These are phyloP conservation scores for Ceratobasidium sp. DNA, from an alignment of 1,284 basidiomycete genomes.

Conservation along the genomic window DNA sequence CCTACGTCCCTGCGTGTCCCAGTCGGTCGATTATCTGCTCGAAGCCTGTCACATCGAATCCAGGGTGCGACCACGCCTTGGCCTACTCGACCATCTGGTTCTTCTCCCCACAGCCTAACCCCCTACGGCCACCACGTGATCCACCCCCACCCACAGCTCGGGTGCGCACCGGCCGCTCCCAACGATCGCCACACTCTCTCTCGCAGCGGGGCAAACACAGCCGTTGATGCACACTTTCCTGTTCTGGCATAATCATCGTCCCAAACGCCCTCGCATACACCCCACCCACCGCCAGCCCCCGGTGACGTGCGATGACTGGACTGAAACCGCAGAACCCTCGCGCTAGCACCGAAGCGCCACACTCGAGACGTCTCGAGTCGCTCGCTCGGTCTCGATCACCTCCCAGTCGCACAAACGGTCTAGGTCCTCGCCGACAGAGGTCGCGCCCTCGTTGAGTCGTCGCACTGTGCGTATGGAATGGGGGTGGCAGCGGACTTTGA, in stretches of 20 bases:
- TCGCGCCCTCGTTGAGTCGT: background rate
- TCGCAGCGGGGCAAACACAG: too few relatives aligned
- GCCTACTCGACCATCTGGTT: too few relatives aligned
- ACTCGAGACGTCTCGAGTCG: too few relatives aligned
- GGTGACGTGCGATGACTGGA: background rate
- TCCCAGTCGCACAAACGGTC: too few relatives aligned
- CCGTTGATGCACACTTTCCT: background rate
- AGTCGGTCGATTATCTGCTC: background rate
- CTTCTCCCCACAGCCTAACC: constrained; percentile 9
- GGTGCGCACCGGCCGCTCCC: too few relatives aligned
- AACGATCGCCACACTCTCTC: too few relatives aligned
- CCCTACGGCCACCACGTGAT: background rate
- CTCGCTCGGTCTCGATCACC: too few relatives aligned
- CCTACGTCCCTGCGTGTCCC: background rate
- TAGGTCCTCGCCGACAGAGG: too few relatives aligned
- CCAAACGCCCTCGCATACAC: background rate
- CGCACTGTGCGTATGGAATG: background rate
- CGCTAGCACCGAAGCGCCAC: too few relatives aligned
- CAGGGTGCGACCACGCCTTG: too few relatives aligned
- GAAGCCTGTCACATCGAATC: background rate
- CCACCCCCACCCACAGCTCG: too few relatives aligned
- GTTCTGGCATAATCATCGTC: background rate
- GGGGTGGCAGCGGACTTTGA: background rate
- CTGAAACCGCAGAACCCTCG: background rate
- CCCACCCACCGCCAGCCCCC: too few relatives aligned